Base-by-base conservation (phyloP, 495 filamentous ascomycete species). In the Letharia columbiana region DNA sequence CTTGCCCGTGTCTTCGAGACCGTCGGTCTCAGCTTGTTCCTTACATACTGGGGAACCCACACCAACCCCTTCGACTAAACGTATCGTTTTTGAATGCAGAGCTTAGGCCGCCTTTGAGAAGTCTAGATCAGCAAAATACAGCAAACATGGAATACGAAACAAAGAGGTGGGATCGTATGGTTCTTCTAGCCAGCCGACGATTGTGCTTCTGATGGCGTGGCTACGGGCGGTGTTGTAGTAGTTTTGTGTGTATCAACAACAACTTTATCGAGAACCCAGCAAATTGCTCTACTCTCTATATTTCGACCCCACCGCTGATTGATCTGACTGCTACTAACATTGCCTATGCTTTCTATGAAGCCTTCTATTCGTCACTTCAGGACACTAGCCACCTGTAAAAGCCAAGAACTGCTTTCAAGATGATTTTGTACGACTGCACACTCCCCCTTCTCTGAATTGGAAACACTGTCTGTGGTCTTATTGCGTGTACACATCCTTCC, bases 41-140 rank as follows among this genome's bases (percentile, higher is more conserved):
- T 98, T 67, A 96, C 91, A 70, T 98, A 89, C 87, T 98, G 94
- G 94, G 94, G 94, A 69, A 96, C 93, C 62, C 87, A 88, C 71
- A 95, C 91, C 75, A 89, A 90, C 79, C 89, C 91, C 49, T 91
- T 91, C 75, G 85, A 89, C 67, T 84, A 81, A 75, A 49, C 35
- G 56, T 61, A 37, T 68, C n/a, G 18, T 2, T n/a, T 47, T 20
- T 23, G 20, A 31, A 42, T 18, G 63, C 67, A 57, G 57, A 58
- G 49, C 28, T 8, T 41, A 23, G 42, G 40, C 39, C 35, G 61
- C 42, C 52, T 18, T 47, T 52, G 44, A 63, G 61, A 63, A 40
- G 49, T 63, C 52, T 39, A n/a, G 9, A 44, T 62, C 40, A 20
- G 59, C n/a, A 54, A 7, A 12, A 6, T 0, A 56, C 23, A 12